These are phyloP conservation scores for Calonectria naviculata DNA, from an alignment of 2,329 filamentous ascomycete species.

Conservation along the genomic window DNA sequence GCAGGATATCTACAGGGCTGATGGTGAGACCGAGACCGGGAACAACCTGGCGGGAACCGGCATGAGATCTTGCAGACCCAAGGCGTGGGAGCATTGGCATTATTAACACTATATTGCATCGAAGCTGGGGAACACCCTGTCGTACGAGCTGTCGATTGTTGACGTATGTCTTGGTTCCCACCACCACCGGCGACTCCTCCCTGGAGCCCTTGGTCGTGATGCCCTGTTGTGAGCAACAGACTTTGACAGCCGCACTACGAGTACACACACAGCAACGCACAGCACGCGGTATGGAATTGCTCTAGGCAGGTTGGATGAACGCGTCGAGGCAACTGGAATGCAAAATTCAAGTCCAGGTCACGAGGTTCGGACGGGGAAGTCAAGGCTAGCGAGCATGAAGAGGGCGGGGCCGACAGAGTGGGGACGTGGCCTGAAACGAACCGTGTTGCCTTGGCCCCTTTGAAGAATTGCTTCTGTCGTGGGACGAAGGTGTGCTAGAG, in stretches of 20 bases:
- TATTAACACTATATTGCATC: not conserved
- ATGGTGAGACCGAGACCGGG: constrained; percentile 25
- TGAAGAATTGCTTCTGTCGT: constrained; percentile 34
- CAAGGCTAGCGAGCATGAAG: not conserved
- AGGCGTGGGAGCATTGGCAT: constrained; percentile 23
- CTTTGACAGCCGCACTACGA: not conserved
- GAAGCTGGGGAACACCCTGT: constrained; percentile 21
- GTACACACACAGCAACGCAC: not conserved
- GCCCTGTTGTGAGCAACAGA: too few relatives aligned
- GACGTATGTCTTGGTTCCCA: constrained; percentile 23
- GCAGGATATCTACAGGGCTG: constrained; percentile 23
- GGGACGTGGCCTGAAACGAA: constrained; percentile 38
- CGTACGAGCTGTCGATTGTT: constrained; percentile 27
- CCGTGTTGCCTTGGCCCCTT: constrained; percentile 29
- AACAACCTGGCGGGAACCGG: constrained; percentile 11
- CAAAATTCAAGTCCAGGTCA: not conserved
- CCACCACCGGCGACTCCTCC: constrained; percentile 14
- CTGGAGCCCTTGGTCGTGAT: not conserved
- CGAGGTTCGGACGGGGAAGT: not conserved
- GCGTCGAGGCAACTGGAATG: not conserved
- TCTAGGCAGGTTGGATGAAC: not conserved
- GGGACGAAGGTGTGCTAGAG: constrained; percentile 23
- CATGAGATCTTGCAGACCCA: constrained; percentile 27
- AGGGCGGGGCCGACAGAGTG: constrained; percentile 16
- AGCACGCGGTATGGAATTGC: not conserved